phyloP scores from a whole-genome alignment of 106 monocot species.

The Phalaenopsis equestris region DNA sequence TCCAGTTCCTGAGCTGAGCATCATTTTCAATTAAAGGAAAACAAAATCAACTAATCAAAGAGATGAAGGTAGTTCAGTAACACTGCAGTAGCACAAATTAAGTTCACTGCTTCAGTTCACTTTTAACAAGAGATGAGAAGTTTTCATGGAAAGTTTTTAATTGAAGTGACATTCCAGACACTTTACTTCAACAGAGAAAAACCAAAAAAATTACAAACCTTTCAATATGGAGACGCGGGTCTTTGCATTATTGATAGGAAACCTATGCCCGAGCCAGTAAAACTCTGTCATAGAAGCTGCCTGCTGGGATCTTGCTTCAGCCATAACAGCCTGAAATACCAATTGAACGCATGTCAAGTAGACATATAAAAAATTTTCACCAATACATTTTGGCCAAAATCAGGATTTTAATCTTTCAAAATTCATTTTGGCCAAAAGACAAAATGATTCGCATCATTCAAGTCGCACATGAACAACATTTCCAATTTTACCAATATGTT shows the following conservation, averaged over 20 bases:
- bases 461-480: neutral
- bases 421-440: neutral
- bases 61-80: neutral
- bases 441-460: neutral
- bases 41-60: slow-evolving; percentile 5
- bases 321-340: slow-evolving; percentile 75
- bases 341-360: slow-evolving; percentile 4
- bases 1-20: slow-evolving; percentile 97
- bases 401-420: neutral
- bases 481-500: neutral
- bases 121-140: neutral
- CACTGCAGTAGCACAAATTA: neutral
- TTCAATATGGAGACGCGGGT: slow-evolving; percentile 95
- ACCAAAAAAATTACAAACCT: slow-evolving; percentile 35
- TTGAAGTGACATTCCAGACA: no score
- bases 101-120: neutral
- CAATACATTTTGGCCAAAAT: neutral
- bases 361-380: neutral
- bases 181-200: neutral
- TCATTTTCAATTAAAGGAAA: slow-evolving; percentile 4
- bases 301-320: slow-evolving; percentile 85
- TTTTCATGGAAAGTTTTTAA: neutral
- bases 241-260: slow-evolving; percentile 91
- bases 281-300: slow-evolving; percentile 96
- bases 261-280: slow-evolving; percentile 86